Percentiles rank a stretch among this genome's conserved stretches.
phyloP scores from a whole-genome alignment of 148 eudicot species.

The Chenopodium berlandieri region DNA sequence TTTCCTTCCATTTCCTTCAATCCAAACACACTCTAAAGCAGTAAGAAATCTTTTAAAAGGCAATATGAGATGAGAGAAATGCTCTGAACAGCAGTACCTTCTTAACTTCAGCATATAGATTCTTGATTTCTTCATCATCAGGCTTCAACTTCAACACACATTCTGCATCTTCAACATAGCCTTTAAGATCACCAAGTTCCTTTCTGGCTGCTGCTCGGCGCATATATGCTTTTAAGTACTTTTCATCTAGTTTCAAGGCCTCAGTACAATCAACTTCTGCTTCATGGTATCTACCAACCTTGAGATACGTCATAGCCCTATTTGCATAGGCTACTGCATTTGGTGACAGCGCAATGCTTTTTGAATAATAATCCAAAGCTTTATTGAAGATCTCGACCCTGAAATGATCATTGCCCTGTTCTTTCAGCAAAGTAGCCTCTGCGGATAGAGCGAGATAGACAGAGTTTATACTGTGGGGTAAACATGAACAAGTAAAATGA shows the following conservation, averaged over 20 bases:
- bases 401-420: conserved; percentile 67
- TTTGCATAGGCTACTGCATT: conserved; percentile 81
- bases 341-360: conserved; percentile 76
- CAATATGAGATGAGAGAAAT: too few species aligned
- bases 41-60: too few species aligned
- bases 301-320: conserved; percentile 83
- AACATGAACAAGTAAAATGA: background rate
- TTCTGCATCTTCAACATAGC: conserved; percentile 69
- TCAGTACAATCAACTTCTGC: conserved; percentile 86
- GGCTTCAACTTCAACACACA: conserved; percentile 78
- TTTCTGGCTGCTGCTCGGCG: conserved; percentile 82
- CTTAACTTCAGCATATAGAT: conserved; percentile 53
- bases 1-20: too few species aligned
- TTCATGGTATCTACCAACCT: conserved; percentile 63
- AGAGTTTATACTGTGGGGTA: background rate
- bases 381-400: conserved; percentile 71
- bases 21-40: too few species aligned
- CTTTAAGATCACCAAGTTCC: conserved; percentile 69
- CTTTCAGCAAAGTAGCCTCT: background rate
- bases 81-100: conserved; percentile 37
- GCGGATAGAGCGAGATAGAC: background rate
- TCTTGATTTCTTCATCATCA: conserved; percentile 63
- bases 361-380: conserved; percentile 80
- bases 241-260: conserved; percentile 78
- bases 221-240: conserved; percentile 77